These are phyloP conservation scores for Raphidocelis subcapitata DNA, from an alignment of 139 green algal species.

Conservation along the genomic window DNA sequence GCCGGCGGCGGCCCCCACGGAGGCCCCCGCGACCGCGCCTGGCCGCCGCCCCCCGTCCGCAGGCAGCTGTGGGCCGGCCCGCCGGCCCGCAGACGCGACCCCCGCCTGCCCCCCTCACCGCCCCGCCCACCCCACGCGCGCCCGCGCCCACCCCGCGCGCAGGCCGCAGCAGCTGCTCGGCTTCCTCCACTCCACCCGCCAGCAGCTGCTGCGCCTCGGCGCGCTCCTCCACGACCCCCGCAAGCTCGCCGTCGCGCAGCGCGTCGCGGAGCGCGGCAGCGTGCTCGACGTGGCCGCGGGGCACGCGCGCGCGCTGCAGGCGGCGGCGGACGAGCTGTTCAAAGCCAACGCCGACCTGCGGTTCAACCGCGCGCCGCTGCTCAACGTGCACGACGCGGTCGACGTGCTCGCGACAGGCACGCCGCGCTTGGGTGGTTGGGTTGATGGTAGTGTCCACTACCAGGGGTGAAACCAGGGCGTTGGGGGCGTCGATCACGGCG, in stretches of 20 bases:
- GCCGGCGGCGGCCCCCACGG: neutral
- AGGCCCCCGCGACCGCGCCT: neutral
- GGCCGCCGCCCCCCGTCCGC: neutral
- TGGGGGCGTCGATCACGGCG: too few species aligned
- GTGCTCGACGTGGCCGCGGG: constrained; percentile 15
- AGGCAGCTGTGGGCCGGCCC: neutral
- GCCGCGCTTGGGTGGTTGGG: too few species aligned
- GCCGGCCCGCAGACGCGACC: neutral
- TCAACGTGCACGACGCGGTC: constrained; percentile 15
- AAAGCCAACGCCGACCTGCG: neutral
- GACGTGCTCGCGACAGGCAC: constrained; percentile 25
- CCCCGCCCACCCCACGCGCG: neutral
- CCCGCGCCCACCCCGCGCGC: neutral
- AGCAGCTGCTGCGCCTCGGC: constrained; percentile 26
- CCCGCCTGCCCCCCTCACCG: neutral
- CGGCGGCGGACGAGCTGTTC: constrained; percentile 30
- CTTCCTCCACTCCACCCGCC: constrained; percentile 21
- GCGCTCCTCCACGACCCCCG: constrained; percentile 19
- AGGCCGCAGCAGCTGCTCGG: constrained; percentile 18
- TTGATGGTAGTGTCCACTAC: too few species aligned
- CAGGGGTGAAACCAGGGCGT: too few species aligned
- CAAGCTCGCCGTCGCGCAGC: constrained; percentile 8
- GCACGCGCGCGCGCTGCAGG: constrained; percentile 10
- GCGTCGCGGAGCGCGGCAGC: neutral
- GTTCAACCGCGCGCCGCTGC: constrained; percentile 4